Percentiles rank a stretch among this genome's conserved stretches.
These are phyloP conservation scores for Strigomonas culicis DNA, from an alignment of 208 protist genomes.

Conservation along the genomic window DNA sequence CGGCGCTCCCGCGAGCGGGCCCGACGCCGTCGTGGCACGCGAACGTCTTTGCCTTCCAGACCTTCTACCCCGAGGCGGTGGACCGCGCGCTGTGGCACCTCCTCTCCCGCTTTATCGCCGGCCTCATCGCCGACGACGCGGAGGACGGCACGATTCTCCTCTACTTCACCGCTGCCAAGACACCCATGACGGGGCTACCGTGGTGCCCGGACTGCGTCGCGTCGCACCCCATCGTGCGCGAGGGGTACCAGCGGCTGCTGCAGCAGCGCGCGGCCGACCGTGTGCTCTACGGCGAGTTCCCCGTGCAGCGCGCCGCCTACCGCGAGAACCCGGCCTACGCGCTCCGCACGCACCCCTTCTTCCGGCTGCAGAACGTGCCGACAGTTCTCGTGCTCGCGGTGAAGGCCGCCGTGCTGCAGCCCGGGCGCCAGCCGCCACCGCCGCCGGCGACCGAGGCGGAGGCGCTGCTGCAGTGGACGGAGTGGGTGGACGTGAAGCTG, in stretches of 20 bases:
- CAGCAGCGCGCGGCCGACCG: not conserved
- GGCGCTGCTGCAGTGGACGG: too few relatives aligned
- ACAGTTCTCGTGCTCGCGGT: constrained; percentile 57
- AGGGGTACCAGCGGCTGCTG: not conserved
- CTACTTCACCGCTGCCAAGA: constrained; percentile 43
- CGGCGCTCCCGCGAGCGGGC: too few relatives aligned
- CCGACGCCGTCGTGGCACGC: too few relatives aligned
- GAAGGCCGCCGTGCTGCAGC: too few relatives aligned
- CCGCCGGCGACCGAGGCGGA: too few relatives aligned
- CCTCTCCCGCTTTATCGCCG: too few relatives aligned
- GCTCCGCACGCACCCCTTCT: constrained; percentile 53
- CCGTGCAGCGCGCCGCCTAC: constrained; percentile 65
- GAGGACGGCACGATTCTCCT: constrained; percentile 47
- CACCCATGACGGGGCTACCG: constrained; percentile 47
- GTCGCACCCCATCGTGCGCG: constrained; percentile 35
- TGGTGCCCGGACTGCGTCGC: constrained; percentile 81
- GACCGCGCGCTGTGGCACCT: too few relatives aligned
- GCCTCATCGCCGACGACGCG: not conserved
- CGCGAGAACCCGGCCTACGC: constrained; percentile 54
- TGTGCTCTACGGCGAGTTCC: constrained; percentile 47
- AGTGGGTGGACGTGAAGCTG: too few relatives aligned
- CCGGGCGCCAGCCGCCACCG: too few relatives aligned
- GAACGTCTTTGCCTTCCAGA: too few relatives aligned
- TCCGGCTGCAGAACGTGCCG: constrained; percentile 39
- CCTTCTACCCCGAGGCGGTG: too few relatives aligned